Base-by-base conservation (phyloP, 306 rosid species). In the Luffa aegyptiaca region DNA sequence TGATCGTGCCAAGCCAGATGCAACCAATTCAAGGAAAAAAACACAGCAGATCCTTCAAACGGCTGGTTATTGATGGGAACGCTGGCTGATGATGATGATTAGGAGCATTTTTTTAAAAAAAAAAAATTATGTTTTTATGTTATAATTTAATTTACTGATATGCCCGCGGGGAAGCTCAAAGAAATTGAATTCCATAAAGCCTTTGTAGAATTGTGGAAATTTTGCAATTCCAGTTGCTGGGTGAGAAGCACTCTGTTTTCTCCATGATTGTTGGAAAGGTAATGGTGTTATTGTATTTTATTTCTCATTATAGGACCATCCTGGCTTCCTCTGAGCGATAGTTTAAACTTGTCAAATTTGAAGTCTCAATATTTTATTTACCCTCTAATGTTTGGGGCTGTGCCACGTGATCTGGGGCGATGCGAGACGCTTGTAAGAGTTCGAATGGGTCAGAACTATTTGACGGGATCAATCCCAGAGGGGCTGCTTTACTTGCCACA, bases 1-100 rank as follows among this genome's bases (percentile, higher is more conserved):
- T 65, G 97, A 85, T 85, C 97, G 97, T 80, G 98, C 98, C 14
- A 94, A 88, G 87, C 96, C 92, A 17, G 92, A 88, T 70, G 36
- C 36, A 10, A 92, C 86, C 73, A 79, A 68, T 82, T 51, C 87
- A 57, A 90, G 86, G 90, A 87, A 80, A 84, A 80, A 81, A 12
- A 80, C 84, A 58, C 74, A 83, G 76, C 86, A 82, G 92, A 85
- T 90, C 97, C 84, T 94, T 94, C 92, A 92, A 92, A 85, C 96
- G 96, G 63, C 85, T 92, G 97, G 98, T 90, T 49, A 35, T 91
- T 89, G 64, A 44, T 75, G 63, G 48, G 58, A 64, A 73, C 79
- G 14, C 72, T 63, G 20, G 57, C 11, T 83, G 82, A 77, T 71
- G 75, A n/a, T n/a, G n/a, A 70, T 80, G 49, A 1, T 41, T 51